phyloP scores from a whole-genome alignment of 2,329 filamentous ascomycete genomes.

The Chaetoscypha palmicola region DNA sequence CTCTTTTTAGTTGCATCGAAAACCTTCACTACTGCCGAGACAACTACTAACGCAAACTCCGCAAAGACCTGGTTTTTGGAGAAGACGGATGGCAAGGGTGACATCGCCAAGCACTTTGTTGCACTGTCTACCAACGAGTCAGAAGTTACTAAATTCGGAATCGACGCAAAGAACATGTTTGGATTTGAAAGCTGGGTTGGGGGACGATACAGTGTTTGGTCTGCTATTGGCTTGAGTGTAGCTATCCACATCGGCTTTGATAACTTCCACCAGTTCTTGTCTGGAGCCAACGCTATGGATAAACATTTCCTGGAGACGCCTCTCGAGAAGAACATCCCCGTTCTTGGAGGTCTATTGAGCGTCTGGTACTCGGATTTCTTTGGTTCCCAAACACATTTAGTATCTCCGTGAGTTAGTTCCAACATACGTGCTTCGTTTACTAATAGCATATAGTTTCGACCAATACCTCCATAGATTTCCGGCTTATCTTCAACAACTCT shows the following conservation, averaged over 20 bases:
- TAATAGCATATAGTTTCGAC: constrained; percentile 72
- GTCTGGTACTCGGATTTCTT: constrained; percentile 99
- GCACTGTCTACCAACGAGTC: constrained; percentile 92
- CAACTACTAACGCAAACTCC: constrained; percentile 91
- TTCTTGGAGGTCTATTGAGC: constrained; percentile 84
- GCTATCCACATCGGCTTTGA: constrained; percentile 93
- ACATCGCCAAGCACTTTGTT: constrained; percentile 98
- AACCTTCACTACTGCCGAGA: constrained; percentile 99
- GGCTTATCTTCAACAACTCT: constrained; percentile 96
- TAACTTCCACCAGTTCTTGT: constrained; percentile 95
- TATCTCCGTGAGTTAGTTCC: constrained; percentile 67
- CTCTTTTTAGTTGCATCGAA: constrained; percentile 98
- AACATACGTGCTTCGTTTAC: constrained; percentile 6
- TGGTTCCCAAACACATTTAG: constrained; percentile 93
- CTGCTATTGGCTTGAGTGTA: constrained; percentile 91
- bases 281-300: constrained; percentile 95
- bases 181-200: constrained; percentile 98
- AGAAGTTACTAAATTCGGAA: constrained; percentile 97
- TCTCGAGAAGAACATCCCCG: constrained; percentile 89
- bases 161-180: constrained; percentile 99
- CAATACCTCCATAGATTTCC: constrained; percentile 99
- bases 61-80: constrained; percentile 97
- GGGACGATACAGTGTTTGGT: constrained; percentile 98
- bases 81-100: constrained; percentile 64
- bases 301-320: constrained; percentile 93